phyloP scores from a whole-genome alignment of 345 rosid genomes.

The Aquilaria sinensis region DNA sequence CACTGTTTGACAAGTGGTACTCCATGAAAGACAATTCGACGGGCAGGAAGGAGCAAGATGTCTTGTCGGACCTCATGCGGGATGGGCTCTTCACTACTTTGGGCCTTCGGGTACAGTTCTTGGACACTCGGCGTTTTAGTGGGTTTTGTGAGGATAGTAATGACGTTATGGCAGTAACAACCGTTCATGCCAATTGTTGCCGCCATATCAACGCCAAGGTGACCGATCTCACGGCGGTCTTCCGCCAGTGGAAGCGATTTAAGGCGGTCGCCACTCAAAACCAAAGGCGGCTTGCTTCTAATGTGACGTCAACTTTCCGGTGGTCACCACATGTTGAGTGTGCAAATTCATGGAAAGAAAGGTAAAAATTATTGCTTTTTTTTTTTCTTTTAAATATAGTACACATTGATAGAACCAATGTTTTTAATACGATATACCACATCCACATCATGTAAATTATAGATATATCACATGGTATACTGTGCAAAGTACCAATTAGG shows the following conservation, averaged over 20 bases:
- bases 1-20: conserved; percentile 59
- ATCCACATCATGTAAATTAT: no score
- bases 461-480: no score
- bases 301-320: conserved; percentile 4
- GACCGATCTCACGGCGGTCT: conserved; percentile 42
- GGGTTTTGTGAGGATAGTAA: conserved; percentile 70
- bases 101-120: conserved; percentile 34
- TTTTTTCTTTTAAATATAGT: no score
- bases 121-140: conserved; percentile 56
- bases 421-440: no score
- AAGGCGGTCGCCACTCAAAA: conserved; percentile 1
- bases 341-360: conserved; percentile 30
- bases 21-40: conserved; percentile 42
- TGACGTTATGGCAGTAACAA: conserved; percentile 41
- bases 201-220: conserved; percentile 64
- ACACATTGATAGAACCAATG: no score
- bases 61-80: conserved; percentile 33
- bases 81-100: conserved; percentile 30
- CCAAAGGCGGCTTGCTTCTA: conserved; percentile 3
- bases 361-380: background rate
- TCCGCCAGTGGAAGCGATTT: conserved; percentile 59
- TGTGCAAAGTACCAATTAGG: no score
- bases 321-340: conserved; percentile 46
- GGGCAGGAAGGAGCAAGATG: conserved; percentile 72
- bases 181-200: conserved; percentile 88